A percentile compares a stretch with the other conserved stretches of the same genome.
phyloP scores from a whole-genome alignment of 345 rosid genomes.

The Ceriops decandra region DNA sequence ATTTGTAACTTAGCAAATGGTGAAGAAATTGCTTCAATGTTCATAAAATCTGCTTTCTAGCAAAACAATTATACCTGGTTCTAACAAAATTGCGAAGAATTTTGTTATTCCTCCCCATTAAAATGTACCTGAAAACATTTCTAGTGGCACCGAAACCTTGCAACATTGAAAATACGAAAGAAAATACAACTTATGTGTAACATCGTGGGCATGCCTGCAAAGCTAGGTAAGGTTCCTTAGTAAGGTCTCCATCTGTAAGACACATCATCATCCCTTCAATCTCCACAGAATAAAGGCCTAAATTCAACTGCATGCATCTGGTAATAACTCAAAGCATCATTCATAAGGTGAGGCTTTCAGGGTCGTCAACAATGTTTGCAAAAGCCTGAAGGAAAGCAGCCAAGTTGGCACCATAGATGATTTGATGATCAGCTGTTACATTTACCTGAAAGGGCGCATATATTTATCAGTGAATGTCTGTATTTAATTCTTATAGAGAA shows the following conservation, averaged over 20 bases:
- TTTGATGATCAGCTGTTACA: conserved; percentile 93
- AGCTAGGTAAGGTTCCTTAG: conserved; percentile 16
- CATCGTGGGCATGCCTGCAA: conserved; percentile 13
- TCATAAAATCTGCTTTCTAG: neutral
- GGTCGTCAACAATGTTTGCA: conserved; percentile 79
- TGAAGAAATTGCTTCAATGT: too few relatives aligned
- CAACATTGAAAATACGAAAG: conserved; percentile 14
- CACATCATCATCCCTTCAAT: conserved; percentile 11
- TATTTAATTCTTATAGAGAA: neutral
- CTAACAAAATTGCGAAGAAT: conserved; percentile 3
- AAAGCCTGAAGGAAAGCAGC: conserved; percentile 92
- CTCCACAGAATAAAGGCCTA: conserved; percentile 4
- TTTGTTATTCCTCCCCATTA: conserved; percentile 19
- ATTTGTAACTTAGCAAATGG: too few relatives aligned
- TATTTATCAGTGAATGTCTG: neutral
- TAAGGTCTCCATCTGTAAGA: conserved; percentile 7
- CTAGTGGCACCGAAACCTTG: conserved; percentile 9
- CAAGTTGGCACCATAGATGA: conserved; percentile 89
- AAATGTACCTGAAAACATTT: conserved; percentile 6
- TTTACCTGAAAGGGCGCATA: conserved; percentile 58
- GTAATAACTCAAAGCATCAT: conserved; percentile 11
- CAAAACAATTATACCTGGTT: neutral
- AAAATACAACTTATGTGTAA: conserved; percentile 16
- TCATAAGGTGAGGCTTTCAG: conserved; percentile 78
- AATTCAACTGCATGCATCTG: conserved; percentile 6